Conservation (phyloP, 2,329 filamentous ascomycete species). For the Xylaria sp. region DNA sequence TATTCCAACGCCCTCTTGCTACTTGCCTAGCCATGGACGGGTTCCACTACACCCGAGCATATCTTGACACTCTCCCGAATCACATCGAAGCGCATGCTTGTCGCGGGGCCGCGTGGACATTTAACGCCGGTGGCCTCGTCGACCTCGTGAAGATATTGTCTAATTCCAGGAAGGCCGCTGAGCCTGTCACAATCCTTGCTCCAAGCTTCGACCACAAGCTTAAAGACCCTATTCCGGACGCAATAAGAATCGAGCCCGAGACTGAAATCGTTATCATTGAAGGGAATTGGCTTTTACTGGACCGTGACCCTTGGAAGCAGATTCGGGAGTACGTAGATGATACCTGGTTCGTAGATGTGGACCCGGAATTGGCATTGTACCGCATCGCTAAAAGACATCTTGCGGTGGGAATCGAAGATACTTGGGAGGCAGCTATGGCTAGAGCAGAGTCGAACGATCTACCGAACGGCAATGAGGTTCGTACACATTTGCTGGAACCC, state of each 20-base stretch:
- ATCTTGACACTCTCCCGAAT: constrained; percentile 47
- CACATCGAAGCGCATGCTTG: constrained; percentile 46
- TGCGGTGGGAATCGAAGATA: constrained; percentile 53
- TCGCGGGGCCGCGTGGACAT: constrained; percentile 51
- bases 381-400: constrained; percentile 54
- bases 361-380: constrained; percentile 49
- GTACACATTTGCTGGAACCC: constrained; percentile 9
- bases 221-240: constrained; percentile 41
- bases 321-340: constrained; percentile 53
- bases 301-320: constrained; percentile 49
- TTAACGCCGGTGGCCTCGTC: constrained; percentile 44
- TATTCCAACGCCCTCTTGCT: constrained; percentile 20
- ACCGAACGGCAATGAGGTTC: constrained; percentile 46
- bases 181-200: constrained; percentile 26
- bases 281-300: constrained; percentile 47
- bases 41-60: constrained; percentile 45
- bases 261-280: constrained; percentile 40
- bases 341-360: constrained; percentile 54
- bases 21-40: constrained; percentile 47
- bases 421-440: constrained; percentile 49
- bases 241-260: constrained; percentile 31
- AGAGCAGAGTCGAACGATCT: constrained; percentile 54
- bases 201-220: constrained; percentile 43
- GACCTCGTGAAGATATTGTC: constrained; percentile 39
- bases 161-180: constrained; percentile 1